Conservation (phyloP, 2,329 filamentous ascomycete genomes). For the Neonectria hederae region DNA sequence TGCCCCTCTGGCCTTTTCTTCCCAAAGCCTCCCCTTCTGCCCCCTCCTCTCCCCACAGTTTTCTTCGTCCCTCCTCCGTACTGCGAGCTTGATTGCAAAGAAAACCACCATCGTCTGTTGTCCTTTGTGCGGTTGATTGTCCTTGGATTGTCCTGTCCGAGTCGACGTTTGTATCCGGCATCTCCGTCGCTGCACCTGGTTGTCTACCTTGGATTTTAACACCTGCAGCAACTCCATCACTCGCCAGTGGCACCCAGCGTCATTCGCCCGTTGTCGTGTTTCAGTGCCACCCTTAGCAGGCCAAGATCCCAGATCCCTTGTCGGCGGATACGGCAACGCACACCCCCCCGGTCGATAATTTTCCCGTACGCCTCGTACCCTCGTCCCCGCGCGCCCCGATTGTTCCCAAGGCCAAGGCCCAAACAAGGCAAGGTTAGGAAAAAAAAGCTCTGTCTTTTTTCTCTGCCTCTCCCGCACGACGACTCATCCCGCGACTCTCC, state of each 20-base stretch:
- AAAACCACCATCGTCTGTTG: conserved; percentile 19
- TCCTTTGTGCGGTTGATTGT: conserved; percentile 32
- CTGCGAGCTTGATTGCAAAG: conserved; percentile 8
- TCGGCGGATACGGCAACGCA: conserved; percentile 43
- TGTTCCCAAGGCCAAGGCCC: conserved; percentile 45
- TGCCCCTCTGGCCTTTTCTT: conserved; percentile 33
- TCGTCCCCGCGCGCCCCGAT: conserved; percentile 46
- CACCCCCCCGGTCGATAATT: conserved; percentile 45
- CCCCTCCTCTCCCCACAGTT: conserved; percentile 17
- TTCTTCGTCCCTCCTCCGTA: conserved; percentile 4
- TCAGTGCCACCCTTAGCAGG: conserved; percentile 44
- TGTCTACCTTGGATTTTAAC: conserved; percentile 37
- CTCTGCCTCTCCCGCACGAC: conserved; percentile 43
- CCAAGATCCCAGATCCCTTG: conserved; percentile 46
- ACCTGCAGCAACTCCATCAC: conserved; percentile 43
- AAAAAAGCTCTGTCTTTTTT: conserved; percentile 50
- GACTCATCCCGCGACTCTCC: conserved; percentile 48
- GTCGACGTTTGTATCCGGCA: conserved; percentile 37
- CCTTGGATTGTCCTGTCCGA: conserved; percentile 11
- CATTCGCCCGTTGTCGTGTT: conserved; percentile 44
- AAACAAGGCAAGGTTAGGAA: conserved; percentile 47
- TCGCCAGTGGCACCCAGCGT: conserved; percentile 36
- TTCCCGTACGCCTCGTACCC: conserved; percentile 42
- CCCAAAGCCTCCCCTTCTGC: conserved; percentile 21
- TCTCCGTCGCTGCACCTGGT: conserved; percentile 38